phyloP scores from a whole-genome alignment of 2,329 filamentous ascomycete genomes.

The Coniochaeta sp. region DNA sequence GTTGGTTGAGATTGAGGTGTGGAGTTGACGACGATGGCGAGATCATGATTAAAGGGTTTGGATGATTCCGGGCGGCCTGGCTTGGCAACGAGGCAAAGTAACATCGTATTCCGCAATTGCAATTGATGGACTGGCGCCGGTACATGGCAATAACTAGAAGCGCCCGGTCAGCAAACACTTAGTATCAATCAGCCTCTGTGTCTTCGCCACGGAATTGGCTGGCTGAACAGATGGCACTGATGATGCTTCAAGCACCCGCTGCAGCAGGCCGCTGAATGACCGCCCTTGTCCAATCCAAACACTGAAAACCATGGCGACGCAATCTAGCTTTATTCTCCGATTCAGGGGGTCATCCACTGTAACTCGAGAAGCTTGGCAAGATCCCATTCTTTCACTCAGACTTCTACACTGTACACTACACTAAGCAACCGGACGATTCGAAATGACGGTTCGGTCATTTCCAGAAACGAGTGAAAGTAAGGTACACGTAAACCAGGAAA shows the following conservation, averaged over 20 bases:
- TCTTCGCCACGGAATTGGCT: no score
- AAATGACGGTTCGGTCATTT: neutral
- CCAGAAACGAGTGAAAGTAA: no score
- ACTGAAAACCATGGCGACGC: neutral
- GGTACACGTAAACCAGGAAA: neutral
- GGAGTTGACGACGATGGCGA: neutral
- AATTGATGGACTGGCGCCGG: neutral
- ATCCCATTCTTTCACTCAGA: no score
- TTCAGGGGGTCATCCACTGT: neutral
- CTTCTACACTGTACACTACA: no score
- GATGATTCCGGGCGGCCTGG: no score
- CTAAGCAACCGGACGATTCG: no score
- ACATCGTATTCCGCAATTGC: neutral
- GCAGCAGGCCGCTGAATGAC: neutral
- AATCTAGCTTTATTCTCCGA: neutral
- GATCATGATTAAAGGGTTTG: neutral
- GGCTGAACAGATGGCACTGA: no score
- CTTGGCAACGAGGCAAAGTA: neutral
- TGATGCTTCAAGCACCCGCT: neutral
- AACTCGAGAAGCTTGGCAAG: neutral
- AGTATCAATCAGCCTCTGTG: neutral
- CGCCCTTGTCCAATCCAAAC: neutral
- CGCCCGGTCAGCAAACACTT: neutral
- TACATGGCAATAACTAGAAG: neutral
- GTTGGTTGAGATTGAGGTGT: neutral